Percentiles rank a stretch among this genome's conserved stretches.
phyloP scores from a whole-genome alignment of 1,284 basidiomycete genomes.

The Hortiboletus rubellus region DNA sequence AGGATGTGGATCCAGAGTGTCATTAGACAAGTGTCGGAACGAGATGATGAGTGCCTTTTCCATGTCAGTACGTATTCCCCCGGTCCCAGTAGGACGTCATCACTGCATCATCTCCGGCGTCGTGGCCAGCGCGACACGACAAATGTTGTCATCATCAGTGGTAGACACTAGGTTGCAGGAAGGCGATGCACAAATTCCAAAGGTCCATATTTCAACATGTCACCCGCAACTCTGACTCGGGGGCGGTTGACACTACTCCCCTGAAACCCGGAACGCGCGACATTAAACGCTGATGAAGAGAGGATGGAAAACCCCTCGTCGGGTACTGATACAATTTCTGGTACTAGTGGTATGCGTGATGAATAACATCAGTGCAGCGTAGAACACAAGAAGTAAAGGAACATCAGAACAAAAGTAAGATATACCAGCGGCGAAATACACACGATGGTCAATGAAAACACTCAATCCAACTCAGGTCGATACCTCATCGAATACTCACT shows the following conservation, averaged over 20 bases:
- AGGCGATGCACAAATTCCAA: conserved; percentile 17
- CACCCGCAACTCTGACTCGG: conserved; percentile 5
- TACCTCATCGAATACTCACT: conserved; percentile 82
- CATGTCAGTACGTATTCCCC: too few species aligned
- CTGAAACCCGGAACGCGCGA: not conserved
- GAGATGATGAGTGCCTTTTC: too few species aligned
- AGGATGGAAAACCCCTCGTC: not conserved
- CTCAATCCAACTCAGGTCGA: conserved; percentile 71
- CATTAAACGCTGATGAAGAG: not conserved
- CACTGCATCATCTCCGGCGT: too few species aligned
- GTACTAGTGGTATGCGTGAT: not conserved
- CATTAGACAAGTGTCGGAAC: too few species aligned
- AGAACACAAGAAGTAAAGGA: not conserved
- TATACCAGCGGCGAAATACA: conserved; percentile 24
- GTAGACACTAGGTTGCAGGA: conserved; percentile 3
- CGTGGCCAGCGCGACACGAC: too few species aligned
- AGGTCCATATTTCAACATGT: conserved; percentile 4
- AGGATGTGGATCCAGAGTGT: too few species aligned
- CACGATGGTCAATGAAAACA: conserved; percentile 69
- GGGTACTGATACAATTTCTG: conserved; percentile 6
- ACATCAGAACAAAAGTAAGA: conserved; percentile 11
- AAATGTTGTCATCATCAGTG: too few species aligned
- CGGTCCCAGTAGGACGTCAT: too few species aligned
- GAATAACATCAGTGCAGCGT: too few species aligned
- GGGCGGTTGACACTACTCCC: not conserved